Evolutionary conservation across 2,329 filamentous ascomycete species (phyloP), one percentile per base, ranked within the genome.

Genomic region (Sclerotiophoma versabilis): DNA sequence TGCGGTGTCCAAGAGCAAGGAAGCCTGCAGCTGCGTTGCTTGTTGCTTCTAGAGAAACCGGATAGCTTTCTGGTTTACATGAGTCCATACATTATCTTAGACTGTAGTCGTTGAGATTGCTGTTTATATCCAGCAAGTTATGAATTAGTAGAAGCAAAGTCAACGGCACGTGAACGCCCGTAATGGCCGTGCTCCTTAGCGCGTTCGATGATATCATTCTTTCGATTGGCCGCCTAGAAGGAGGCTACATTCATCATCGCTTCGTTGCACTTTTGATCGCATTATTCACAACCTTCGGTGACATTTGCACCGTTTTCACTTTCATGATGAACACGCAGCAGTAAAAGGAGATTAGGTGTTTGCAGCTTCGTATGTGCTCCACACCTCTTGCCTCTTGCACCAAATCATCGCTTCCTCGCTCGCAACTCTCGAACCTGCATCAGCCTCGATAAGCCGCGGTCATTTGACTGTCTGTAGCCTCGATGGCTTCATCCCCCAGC

Each of bases 191-290:
- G 44, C 44, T 30, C 10, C n/a, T 42, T 65, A 64, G 63, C 61
- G 63, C 42, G 54, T 59, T 44, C 32, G 42, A 57, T 65, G 63
- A 65, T 59, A 64, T 65, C 61, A 65, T 64, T 38, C 37, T 34
- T 39, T 37, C 49, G 41, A 43, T 38, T 52, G 41, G 38, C 30
- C 32, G 55, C 53, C 56, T 41, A 12, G 30, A 37, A 38, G 8
- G 17, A 30, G 25, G 42, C 36, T n/a, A 32, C 30, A 44, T 39
- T 41, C 49, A 43, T 41, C 45, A 42, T 44, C 43, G 23, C 30
- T 34, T 36, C 33, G 25, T 52, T 23, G 22, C 34, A 39, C 11
- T 26, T 29, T 26, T 30, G 23, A 44, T 30, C 32, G 25, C 34
- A 36, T 14, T 11, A 15, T 5, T 26, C n/a, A 25, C 22, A 34